Evolutionary conservation across 139 green algal genomes (phyloP), one percentile per base, ranked within the genome.

Genomic region (Astrephomene gubernaculifera): DNA sequence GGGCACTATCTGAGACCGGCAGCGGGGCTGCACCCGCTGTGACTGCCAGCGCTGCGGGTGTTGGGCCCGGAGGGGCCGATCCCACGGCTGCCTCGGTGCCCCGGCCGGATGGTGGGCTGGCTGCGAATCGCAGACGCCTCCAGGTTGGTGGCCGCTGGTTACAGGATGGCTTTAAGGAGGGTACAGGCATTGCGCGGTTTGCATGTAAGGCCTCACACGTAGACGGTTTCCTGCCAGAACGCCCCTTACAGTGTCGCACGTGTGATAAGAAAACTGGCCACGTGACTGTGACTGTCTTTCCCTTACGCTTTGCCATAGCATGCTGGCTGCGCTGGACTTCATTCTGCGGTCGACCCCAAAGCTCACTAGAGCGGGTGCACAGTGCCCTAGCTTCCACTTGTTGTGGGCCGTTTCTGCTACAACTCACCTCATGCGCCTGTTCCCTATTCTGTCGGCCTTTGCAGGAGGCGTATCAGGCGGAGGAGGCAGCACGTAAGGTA

Each of bases 401-500:
- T 27, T 33, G 22, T 33, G 57, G 19, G 17, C 6, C 57, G 19
- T 22, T 19, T 12, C 12, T 39, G 63, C n/a, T 25, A 41, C 7
- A 35, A 25, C 39, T 35, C 38, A 36, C 68, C 39, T 35, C 25
- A 14, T 35, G 39, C 68, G 25, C 39, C 22, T 44, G 68, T 14
- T 1, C 6, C 24, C 22, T 39, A 2, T 31, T 35, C 17, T 38
- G 9, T 3, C 36, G 33, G 54, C 57, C 8, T 57, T 57, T 35
- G 38, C 69, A 75, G 69, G 69, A 75, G 39, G 69, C 54, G 69
- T 57, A 60, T 39, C 69, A 39, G 4, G 69, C 27, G 7, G 39
- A 75, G 41, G 69, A 75, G 69, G 69, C 69, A 9, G 41, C 39
- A 6, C 29, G 69, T 5, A 39, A 75, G 69, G 69, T 75, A 25